Base-by-base conservation (phyloP, 345 rosid species). In the Theobroma cacao region DNA sequence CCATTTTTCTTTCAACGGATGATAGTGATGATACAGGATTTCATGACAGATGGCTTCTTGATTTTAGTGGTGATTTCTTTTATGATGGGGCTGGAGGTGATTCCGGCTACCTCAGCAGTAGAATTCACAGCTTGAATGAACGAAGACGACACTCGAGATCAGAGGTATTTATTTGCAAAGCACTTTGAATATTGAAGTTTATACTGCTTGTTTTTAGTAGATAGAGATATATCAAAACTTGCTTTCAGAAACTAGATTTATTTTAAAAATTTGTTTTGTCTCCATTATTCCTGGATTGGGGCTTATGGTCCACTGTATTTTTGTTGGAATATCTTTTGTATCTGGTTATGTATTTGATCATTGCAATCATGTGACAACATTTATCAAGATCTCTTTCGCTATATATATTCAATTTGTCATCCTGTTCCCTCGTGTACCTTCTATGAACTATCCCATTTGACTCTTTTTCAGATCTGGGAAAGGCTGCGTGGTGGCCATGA, bases 31-130 rank as follows among this genome's bases (percentile, higher is more conserved):
- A 87, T 80, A 78, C 74, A 15, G 85, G 75, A 80, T 75, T 83
- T 56, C 86, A 82, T 31, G 86, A 86, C 30, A 89, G 91, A 77
- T 89, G 93, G 93, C 90, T 88, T 24, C 80, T 85, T 72, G 92
- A 85, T 81, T 83, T 82, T 43, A 82, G 86, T 59, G 82, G 84
- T 60, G 91, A 82, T 67, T 38, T 86, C 73, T 82, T 83, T 17
- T 78, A 84, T 78, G 89, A 82, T 47, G 81, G 86, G 55, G 75
- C 76, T 30, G 82, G 78, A 77, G 81, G 80, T 79, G 87, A 85
- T 80, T 82, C 92, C 69, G 85, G 89, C 67, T 85, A 81, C 69
- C 59, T 82, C 61, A 82, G 86, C 67, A 80, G 90, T 69, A 86
- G 92, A 84, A 74, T 84, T 75, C 89, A 82, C 78, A 86, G 86